Evolutionary conservation across 768 basidiomycete species (phyloP), one percentile per base, ranked within the genome.

Genomic region (Termitomyces sp.): DNA sequence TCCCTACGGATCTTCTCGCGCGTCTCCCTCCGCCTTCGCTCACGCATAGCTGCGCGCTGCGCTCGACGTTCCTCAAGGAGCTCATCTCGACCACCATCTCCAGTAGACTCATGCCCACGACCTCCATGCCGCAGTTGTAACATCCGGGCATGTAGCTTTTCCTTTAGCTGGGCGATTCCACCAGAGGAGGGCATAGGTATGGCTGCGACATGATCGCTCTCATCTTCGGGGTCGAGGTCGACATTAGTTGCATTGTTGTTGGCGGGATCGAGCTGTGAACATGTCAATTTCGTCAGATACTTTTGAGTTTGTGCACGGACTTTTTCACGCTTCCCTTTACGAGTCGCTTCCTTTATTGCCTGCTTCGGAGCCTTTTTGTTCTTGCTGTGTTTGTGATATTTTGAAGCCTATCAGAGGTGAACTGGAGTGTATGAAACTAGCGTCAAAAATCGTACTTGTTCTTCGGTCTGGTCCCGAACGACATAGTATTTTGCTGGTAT

Each of bases 401-500:
- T 93, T 24, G 82, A 85, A 6, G 81, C 76, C 47, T 75, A 57
- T 20, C 2, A 36, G 42, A 39, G 37, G 27, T 54, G 55, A 57
- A 55, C 48, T 18, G 22, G n/a, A 24, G 30, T 15, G 8, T 36
- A 49, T 34, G 6, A 4, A 34, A 33, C 8, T 44, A 49, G 15
- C 44, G 20, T 36, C n/a, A 4, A 12, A 22, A 44, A 49, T 63
- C 75, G 44, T 53, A 87, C 90, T 79, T 87, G 84, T 60, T 88
- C 88, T 53, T 88, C 84, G 1, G 77, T 75, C 47, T 83, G 81
- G 20, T 89, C 87, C 77, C 60, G 79, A 2, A 84, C 81, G 51
- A 97, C 76, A 72, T 98, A 98, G 70, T 90, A 93, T 75, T 88
- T 89, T 6, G 95, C 81, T 0, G 96, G 96, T 57, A 98, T 97